Evolutionary conservation across 2,329 filamentous ascomycete genomes (phyloP).

Genomic region (Diaporthe vexans): DNA sequence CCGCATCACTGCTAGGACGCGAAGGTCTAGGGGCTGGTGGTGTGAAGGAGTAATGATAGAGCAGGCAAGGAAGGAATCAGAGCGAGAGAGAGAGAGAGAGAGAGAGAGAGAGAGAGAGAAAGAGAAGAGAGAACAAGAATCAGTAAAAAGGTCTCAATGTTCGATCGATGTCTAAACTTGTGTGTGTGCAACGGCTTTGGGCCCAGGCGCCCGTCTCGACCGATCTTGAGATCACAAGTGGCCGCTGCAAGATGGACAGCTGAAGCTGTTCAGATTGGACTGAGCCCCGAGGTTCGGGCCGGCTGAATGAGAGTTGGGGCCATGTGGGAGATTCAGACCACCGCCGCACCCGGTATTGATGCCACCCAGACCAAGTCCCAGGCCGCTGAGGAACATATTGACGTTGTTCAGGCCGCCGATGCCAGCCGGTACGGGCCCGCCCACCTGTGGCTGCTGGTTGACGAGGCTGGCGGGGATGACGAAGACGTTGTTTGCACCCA

Average conservation of each 20-base stretch:
- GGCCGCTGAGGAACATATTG: slow-evolving; percentile 34
- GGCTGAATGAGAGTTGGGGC: neutral
- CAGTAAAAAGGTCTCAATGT: slow-evolving; percentile 19
- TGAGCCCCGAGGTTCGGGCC: slow-evolving; percentile 8
- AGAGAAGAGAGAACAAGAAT: slow-evolving; percentile 10
- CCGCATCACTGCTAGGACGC: slow-evolving; percentile 29
- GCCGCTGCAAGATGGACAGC: slow-evolving; percentile 23
- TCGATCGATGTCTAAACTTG: neutral
- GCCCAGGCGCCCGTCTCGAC: neutral
- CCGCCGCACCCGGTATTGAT: slow-evolving; percentile 9
- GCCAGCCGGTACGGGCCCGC: neutral
- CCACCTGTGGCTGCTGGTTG: slow-evolving; percentile 26
- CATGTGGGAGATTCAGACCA: slow-evolving; percentile 7
- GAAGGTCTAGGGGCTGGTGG: slow-evolving; percentile 18
- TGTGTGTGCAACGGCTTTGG: neutral
- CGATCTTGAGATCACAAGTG: slow-evolving; percentile 19
- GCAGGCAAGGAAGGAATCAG: slow-evolving; percentile 4
- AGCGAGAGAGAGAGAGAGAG: neutral
- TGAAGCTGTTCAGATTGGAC: slow-evolving; percentile 21
- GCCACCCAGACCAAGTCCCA: slow-evolving; percentile 16
- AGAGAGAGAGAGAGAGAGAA: neutral
- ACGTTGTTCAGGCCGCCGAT: slow-evolving; percentile 6
- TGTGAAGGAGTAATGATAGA: slow-evolving; percentile 40
- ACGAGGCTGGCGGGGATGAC: slow-evolving; percentile 34
- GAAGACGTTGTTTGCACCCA: slow-evolving; percentile 39